Base-by-base conservation (phyloP, 169 alveolate species). In the Plasmodium coatneyi region DNA sequence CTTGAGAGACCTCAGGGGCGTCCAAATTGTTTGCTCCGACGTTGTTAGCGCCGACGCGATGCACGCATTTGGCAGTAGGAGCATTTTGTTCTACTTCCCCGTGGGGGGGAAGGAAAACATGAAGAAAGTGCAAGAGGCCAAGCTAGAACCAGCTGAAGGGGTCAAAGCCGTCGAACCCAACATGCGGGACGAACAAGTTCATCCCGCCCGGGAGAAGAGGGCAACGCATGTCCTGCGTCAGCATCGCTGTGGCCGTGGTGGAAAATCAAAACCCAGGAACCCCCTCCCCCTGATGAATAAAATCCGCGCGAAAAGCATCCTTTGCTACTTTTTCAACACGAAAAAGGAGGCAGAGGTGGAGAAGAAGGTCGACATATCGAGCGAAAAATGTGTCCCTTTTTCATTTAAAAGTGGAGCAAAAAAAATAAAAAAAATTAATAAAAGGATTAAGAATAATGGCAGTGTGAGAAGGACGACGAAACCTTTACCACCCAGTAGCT, bases 1-100 rank as follows among this genome's bases (percentile, higher is more conserved):
- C 5, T 87, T 87, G 71, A 46, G 28, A 14, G 93, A 87, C 10
- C 39, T 87, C 32, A 74, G 93, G 66, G 93, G 93, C 6, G 93
- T 87, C 10, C 93, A 87, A 71, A 52, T 87, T 34, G 54, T 79
- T 30, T 87, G 93, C 81, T 87, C 87, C 10, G 93, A 87, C 43
- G 70, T 79, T 0, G 43, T 87, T 5, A 74, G 81, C 30, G 71
- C 39, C 19, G 84, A 78, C n/a, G 22, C 25, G n/a, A 2, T 19
- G 7, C 22, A 28, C 12, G 7, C 34, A 9, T 39, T 28, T 7
- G 71, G 54, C 81, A 87, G 22, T 22, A 87, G 80, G 54, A 87
- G 89, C 66, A 87, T 87, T 41, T 66, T 87, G 81, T 71, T 36
- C 43, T 87, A 87, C 43, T 87, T 87, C 32, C n/a, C 52, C 54